Evolutionary conservation across 129 eudicot species (phyloP), one percentile per base, ranked within the genome.

Genomic region (Lactuca saligna): DNA sequence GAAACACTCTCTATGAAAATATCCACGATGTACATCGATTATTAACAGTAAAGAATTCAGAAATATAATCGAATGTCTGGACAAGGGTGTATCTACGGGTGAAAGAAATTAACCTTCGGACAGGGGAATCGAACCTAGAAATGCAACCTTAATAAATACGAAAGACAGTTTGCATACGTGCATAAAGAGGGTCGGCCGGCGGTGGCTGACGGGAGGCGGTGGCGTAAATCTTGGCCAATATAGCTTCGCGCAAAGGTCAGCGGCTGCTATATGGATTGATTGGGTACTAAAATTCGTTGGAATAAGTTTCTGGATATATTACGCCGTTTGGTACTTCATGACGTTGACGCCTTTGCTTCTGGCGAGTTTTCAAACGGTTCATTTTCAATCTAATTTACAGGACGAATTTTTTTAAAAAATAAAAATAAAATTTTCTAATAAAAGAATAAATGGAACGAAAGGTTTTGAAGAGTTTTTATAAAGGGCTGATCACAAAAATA

Each of bases 141-240:
- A 68, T 68, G 53, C 33, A 48, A 66, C 57, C 20, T 31, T 20
- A 12, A 17, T 5, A 4, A 42, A 42, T 42, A 34, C 48, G 3
- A 7, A 53, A 67, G 3, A 3, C 34, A 34, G 17, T 35, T 20
- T 50, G 60, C 61, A 4, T 7, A 33, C 58, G 49, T 67, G 7
- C 11, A 37, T 54, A 4, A 0, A 38, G 0, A 56, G n/a, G 35
- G 20, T 14, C n/a, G 54, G 54, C 63, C 39, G 55, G n/a, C 35
- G 63, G 33, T 39, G 72, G 61, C 50, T n/a, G 39, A 14, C 70
- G 39, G 14, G 63, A 60, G 65, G 65, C 46, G 65, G 65, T 31
- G 65, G 46, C 46, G 71, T 1, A 14, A 7, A 12, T 0, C 12
- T 66, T 66, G 20, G 32, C 60, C 59, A 32, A 25, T 65, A 29